Base-by-base conservation (phyloP, 2,329 filamentous ascomycete species). In the Epichloe uncinata region DNA sequence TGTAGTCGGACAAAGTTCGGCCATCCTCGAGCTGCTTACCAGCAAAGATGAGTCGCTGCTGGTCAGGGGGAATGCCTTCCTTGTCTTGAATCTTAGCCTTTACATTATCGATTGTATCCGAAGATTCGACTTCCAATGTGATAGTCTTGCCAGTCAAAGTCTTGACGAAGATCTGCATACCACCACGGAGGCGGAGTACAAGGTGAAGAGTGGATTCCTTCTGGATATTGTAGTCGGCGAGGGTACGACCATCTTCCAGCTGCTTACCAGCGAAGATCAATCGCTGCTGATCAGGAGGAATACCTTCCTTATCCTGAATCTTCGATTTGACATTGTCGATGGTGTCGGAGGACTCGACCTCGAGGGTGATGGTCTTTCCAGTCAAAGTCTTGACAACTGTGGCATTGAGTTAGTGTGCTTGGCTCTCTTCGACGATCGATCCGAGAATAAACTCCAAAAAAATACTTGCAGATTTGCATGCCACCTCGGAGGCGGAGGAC, bases 221-320 rank as follows among this genome's bases (percentile, higher is more conserved):
- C 71, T 95, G 89, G 48, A 95, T 95, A 73, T 95, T 95, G 79
- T 95, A 95, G 67, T 95, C 89, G 54, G 79, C 84, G 0, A 95
- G 75, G 30, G 89, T 95, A 49, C 90, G 87, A 55, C 90, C 90
- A 59, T 96, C 90, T 68, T 96, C 90, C 11, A 95, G 80, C 67
- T 96, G 90, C 78, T 96, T 96, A 51, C 90, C 90, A 46, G 90
- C 89, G 59, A 96, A 96, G 65, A 95, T 96, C 57, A 96, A 69
- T 60, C 89, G 90, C 74, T 96, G 90, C 69, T 96, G 90, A 64
- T 95, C 90, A 8, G 90, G 90, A 41, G 90, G 90, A 48, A 96
- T 96, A 26, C 90, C 90, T 70, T 96, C 90, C 80, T 96, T 96
- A 64, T 96, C 90, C 70, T 96, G 90, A 42, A 96, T 96, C 79